Conservation (phyloP, 352 stramenopile genomes). For the Globisporangium camurandrum region DNA sequence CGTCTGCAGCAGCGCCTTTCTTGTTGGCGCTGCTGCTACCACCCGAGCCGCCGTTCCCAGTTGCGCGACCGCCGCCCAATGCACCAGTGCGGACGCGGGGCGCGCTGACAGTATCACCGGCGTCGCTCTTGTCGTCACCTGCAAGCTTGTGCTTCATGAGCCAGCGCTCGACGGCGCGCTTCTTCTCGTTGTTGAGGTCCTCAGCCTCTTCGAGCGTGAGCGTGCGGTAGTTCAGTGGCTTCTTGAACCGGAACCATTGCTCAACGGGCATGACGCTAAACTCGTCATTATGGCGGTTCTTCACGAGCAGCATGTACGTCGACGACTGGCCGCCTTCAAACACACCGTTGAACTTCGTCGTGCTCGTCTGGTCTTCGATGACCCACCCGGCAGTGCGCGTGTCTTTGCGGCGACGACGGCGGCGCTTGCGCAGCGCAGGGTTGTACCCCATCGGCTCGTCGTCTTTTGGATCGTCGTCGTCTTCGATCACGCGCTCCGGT, state of each 20-base stretch:
- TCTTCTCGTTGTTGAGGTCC: constrained; percentile 87
- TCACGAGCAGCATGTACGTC: constrained; percentile 83
- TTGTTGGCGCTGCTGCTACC: no score
- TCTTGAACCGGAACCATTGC: constrained; percentile 88
- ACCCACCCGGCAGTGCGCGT: constrained; percentile 74
- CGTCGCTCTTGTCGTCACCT: constrained; percentile 57
- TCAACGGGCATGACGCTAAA: constrained; percentile 84
- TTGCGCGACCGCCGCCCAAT: constrained; percentile 19
- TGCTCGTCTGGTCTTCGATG: constrained; percentile 75
- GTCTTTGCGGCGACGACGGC: constrained; percentile 66
- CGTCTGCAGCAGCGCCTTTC: constrained; percentile 40
- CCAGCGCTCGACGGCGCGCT: constrained; percentile 80
- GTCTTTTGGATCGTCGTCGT: constrained; percentile 78
- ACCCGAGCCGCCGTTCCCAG: constrained; percentile 4
- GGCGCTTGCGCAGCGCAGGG: constrained; percentile 63
- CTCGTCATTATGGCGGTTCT: constrained; percentile 84
- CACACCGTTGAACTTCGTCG: constrained; percentile 79
- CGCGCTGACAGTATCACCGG: constrained; percentile 46
- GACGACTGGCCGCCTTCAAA: constrained; percentile 79
- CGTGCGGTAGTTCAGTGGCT: constrained; percentile 77
- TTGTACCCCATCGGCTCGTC: constrained; percentile 69
- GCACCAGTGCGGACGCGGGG: constrained; percentile 67
- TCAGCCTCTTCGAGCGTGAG: constrained; percentile 81
- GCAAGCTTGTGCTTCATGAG: constrained; percentile 86
- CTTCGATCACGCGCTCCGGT: constrained; percentile 58